phyloP scores from a whole-genome alignment of 1,139 yeast species.

The Suhomyces anneliseae region DNA sequence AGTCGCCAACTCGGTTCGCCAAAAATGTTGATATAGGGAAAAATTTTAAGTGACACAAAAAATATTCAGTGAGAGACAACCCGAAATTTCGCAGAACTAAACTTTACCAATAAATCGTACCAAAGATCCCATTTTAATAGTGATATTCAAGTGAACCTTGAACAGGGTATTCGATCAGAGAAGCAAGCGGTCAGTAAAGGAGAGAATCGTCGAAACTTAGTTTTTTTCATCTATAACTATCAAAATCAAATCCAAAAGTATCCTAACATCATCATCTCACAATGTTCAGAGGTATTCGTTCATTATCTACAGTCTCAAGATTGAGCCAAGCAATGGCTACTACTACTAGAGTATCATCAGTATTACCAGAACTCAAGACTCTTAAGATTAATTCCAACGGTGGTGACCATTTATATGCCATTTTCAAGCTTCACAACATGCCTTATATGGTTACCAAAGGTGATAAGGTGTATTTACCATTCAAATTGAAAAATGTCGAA shows the following conservation, averaged over 20 bases:
- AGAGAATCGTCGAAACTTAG: too few relatives aligned
- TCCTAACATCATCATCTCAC: neutral
- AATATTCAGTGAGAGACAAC: neutral
- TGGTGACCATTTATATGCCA: slow-evolving; percentile 64
- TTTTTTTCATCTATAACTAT: too few relatives aligned
- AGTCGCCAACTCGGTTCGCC: neutral
- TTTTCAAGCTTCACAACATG: slow-evolving; percentile 77
- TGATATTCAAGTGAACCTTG: too few relatives aligned
- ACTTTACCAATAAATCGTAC: too few relatives aligned
- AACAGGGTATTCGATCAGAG: too few relatives aligned
- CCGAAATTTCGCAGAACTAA: too few relatives aligned
- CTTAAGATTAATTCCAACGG: slow-evolving; percentile 63
- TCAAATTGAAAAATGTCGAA: slow-evolving; percentile 66
- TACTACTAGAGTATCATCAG: neutral
- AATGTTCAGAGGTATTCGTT: neutral
- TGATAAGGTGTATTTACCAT: slow-evolving; percentile 78
- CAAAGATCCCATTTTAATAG: too few relatives aligned
- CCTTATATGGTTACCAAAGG: slow-evolving; percentile 91
- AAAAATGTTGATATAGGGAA: slow-evolving; percentile 10
- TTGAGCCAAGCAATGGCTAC: neutral
- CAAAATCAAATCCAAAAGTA: too few relatives aligned
- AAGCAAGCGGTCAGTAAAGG: too few relatives aligned
- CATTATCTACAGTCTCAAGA: neutral
- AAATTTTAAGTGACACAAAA: slow-evolving; percentile 11
- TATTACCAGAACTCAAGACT: slow-evolving; percentile 34